Evolutionary conservation across 768 basidiomycete genomes (phyloP), one percentile per base, ranked within the genome.

Genomic region (Rhodotorula diobovata): DNA sequence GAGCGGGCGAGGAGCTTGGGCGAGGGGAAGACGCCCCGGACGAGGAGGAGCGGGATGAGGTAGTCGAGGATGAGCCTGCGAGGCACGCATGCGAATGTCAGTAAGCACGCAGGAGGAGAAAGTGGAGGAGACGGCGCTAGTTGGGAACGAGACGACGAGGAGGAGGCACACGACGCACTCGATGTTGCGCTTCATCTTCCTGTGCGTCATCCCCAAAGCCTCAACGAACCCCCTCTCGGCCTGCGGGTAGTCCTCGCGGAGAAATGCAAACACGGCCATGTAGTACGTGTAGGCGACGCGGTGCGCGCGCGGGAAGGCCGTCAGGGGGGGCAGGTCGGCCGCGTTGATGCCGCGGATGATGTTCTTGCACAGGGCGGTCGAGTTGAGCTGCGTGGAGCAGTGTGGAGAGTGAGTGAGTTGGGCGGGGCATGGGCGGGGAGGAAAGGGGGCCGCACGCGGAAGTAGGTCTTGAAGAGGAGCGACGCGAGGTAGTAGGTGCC

Each of bases 251-350:
- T 95, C 90, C 79, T 97, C 96, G 77, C 91, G 91, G 71, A 97
- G 81, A 81, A 98, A 97, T 78, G 87, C 89, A 71, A 98, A 84
- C 87, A 97, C 91, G 72, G 95, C 96, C 59, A 96, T 81, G 79
- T 97, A 97, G 83, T 95, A 99, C 71, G 88, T 85, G 81, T 90
- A 96, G 34, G 94, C 94, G 61, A 96, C 92, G 90, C 93, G 82
- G 54, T 70, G 70, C 74, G 66, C 66, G 69, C 37, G 32, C 30
- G 93, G 93, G 77, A 88, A 98, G 23, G 83, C 80, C 2, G 83
- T 81, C 45, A 98, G 79, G 14, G 89, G 84, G 34, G 94, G 94
- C 50, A 95, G 86, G 73, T 96, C 93, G 18, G 86, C 91, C 4
- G 89, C 91, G 46, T 90, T 85, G 37, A 98, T 85, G 3, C 92